phyloP scores from a whole-genome alignment of 1,139 yeast genomes.

The Yamadazyma spencermartinsiae region DNA sequence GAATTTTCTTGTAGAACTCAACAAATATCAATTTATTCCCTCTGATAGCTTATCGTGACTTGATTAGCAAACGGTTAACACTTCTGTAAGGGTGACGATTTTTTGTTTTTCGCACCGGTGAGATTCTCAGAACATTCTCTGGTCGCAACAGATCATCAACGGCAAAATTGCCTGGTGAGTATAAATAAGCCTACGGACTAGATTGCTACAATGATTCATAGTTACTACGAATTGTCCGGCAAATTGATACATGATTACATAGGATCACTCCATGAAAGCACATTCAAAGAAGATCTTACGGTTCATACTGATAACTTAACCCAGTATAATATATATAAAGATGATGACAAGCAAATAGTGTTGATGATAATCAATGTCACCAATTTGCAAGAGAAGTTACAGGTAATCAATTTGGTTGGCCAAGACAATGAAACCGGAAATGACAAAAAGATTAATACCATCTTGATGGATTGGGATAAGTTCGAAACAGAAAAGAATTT shows the following conservation, averaged over 20 bases:
- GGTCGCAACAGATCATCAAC: too few relatives aligned
- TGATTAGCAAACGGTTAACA: background rate
- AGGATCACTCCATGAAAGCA: slow-evolving; percentile 17
- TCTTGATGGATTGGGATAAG: slow-evolving; percentile 18
- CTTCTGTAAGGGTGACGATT: slow-evolving; percentile 1
- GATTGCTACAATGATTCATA: slow-evolving; percentile 20
- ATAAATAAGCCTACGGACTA: too few relatives aligned
- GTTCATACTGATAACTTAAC: slow-evolving; percentile 13
- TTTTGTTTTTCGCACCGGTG: background rate
- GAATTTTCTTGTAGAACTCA: too few relatives aligned
- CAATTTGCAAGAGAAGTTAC: slow-evolving; percentile 20
- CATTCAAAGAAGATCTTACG: slow-evolving; percentile 11
- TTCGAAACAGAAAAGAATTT: slow-evolving; percentile 7
- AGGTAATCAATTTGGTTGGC: slow-evolving; percentile 26
- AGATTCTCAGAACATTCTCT: background rate
- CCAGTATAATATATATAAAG: slow-evolving; percentile 19
- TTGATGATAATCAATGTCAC: slow-evolving; percentile 13
- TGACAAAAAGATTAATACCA: slow-evolving; percentile 7
- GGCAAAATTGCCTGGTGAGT: too few relatives aligned
- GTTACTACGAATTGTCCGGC: slow-evolving; percentile 27
- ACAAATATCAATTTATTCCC: too few relatives aligned
- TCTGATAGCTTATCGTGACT: too few relatives aligned
- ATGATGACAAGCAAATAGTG: slow-evolving; percentile 7
- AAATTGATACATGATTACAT: slow-evolving; percentile 28
- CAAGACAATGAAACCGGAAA: slow-evolving; percentile 5